Base-by-base conservation (phyloP, 23 red algal genomes). In the Pyropia yezoensis region DNA sequence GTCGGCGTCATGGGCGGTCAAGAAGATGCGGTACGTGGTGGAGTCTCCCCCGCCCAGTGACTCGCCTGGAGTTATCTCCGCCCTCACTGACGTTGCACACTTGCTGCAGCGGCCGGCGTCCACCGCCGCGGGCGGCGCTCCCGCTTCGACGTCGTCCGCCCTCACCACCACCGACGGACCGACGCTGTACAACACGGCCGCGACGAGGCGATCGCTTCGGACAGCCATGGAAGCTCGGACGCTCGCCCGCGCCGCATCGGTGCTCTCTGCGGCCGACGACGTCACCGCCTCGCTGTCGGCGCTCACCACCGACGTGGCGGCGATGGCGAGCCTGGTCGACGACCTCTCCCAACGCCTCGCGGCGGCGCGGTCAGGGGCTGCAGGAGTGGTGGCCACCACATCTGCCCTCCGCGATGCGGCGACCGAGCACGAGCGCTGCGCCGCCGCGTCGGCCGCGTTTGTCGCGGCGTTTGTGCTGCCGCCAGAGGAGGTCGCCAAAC, bases 391-490 rank as follows among this genome's bases (percentile, higher is more conserved):
- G 3, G 47, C 51, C 11, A 63, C 79, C 32, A 90, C 86, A 0
- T 65, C 63, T 6, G 75, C 70, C 5, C 32, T 90, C 19, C 67
- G 76, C 34, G 70, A 71, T 5, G 71, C 79, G 54, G 47, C 80
- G 23, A 62, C 65, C 62, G 78, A 80, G 21, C 45, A 65, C 17
- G 47, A 74, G n/a, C 60, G 58, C 51, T 69, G 68, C 12, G 54
- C 75, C 33, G 30, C 57, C 29, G 86, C 80, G 11, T 62, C 76
- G 26, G 56, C 57, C 32, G 64, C 65, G 7, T 90, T 90, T 77
- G 57, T 80, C 32, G 68, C 74, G 6, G 56, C 70, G 20, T 90
- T 90, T 72, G 70, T 90, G 15, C 56, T 91, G 27, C 45, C 28
- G 15, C 57, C 47, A 17, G 71, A 73, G 7, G 63, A 63, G 49